phyloP scores from a whole-genome alignment of 2,329 filamentous ascomycete species.

The Hansfordia pulvinata region DNA sequence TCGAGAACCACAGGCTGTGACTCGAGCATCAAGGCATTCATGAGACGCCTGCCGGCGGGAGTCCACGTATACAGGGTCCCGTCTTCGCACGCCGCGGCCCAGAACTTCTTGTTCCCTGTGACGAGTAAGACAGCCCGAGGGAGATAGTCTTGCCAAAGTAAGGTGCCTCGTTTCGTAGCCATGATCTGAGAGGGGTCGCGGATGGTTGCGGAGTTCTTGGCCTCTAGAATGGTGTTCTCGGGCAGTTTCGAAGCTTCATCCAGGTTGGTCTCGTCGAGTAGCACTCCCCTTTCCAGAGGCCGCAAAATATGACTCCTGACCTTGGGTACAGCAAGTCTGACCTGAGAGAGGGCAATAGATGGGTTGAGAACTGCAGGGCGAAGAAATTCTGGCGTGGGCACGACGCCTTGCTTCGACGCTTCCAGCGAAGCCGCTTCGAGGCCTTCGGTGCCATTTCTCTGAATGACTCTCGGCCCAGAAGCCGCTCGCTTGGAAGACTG shows the following conservation, averaged over 20 bases:
- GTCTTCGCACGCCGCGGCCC: conserved; percentile 88
- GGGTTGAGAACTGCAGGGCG: conserved; percentile 80
- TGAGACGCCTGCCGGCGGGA: conserved; percentile 71
- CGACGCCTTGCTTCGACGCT: conserved; percentile 42
- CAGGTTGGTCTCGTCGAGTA: conserved; percentile 35
- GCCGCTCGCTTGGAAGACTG: conserved; percentile 35
- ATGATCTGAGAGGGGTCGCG: conserved; percentile 77
- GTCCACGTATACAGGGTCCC: conserved; percentile 86
- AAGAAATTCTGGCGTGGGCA: conserved; percentile 68
- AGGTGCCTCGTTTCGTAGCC: conserved; percentile 64
- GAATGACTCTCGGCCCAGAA: conserved; percentile 59
- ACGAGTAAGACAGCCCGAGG: conserved; percentile 78
- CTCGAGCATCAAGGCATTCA: conserved; percentile 78
- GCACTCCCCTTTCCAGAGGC: conserved; percentile 56
- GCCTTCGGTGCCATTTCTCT: conserved; percentile 66
- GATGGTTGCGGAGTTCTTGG: conserved; percentile 64
- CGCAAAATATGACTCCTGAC: conserved; percentile 72
- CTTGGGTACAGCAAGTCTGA: conserved; percentile 77
- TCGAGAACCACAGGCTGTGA: conserved; percentile 90
- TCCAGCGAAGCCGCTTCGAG: conserved; percentile 61
- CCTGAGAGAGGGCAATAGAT: conserved; percentile 65
- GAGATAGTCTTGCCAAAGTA: conserved; percentile 89
- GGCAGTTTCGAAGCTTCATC: conserved; percentile 50
- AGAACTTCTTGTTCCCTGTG: conserved; percentile 81
- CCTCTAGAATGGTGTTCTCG: conserved; percentile 73